Evolutionary conservation across 768 basidiomycete species (phyloP).

Genomic region (Galerina sulciceps): DNA sequence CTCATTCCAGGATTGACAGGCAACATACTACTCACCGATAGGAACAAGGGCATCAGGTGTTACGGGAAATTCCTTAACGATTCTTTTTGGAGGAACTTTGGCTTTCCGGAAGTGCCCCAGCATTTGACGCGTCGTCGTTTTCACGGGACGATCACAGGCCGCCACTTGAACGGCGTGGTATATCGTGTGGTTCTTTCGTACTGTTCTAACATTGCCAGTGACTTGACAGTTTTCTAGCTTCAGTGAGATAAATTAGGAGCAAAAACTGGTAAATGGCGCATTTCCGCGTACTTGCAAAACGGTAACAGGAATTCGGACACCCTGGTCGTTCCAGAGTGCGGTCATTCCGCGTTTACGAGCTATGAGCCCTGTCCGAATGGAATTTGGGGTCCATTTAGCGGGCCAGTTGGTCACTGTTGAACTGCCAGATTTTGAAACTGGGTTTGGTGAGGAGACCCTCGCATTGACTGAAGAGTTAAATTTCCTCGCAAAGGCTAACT

Average conservation of each 20-base stretch:
- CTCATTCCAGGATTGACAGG: not conserved
- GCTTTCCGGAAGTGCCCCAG: conserved; percentile 89
- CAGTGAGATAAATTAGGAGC: conserved; percentile 10
- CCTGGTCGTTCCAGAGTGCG: conserved; percentile 89
- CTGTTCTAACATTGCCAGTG: conserved; percentile 73
- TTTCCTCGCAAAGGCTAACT: conserved; percentile 36
- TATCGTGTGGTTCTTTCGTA: conserved; percentile 66
- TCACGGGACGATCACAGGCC: conserved; percentile 72
- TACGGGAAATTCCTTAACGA: conserved; percentile 88
- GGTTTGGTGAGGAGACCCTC: conserved; percentile 32
- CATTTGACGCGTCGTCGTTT: conserved; percentile 79
- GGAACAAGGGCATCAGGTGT: conserved; percentile 89
- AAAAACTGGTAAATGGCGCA: not conserved
- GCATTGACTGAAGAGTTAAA: conserved; percentile 47
- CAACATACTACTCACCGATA: conserved; percentile 62
- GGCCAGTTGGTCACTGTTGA: conserved; percentile 21
- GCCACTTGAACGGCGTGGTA: conserved; percentile 96
- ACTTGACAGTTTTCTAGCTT: conserved; percentile 91
- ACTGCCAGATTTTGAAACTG: conserved; percentile 26
- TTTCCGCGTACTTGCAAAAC: conserved; percentile 78
- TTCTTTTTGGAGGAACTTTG: conserved; percentile 78
- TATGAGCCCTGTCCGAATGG: conserved; percentile 89
- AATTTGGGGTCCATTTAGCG: conserved; percentile 82
- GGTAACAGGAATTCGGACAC: conserved; percentile 87
- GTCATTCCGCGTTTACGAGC: conserved; percentile 98